Base-by-base conservation (phyloP, 2,329 filamentous ascomycete species). In the Metarhizium sp. region DNA sequence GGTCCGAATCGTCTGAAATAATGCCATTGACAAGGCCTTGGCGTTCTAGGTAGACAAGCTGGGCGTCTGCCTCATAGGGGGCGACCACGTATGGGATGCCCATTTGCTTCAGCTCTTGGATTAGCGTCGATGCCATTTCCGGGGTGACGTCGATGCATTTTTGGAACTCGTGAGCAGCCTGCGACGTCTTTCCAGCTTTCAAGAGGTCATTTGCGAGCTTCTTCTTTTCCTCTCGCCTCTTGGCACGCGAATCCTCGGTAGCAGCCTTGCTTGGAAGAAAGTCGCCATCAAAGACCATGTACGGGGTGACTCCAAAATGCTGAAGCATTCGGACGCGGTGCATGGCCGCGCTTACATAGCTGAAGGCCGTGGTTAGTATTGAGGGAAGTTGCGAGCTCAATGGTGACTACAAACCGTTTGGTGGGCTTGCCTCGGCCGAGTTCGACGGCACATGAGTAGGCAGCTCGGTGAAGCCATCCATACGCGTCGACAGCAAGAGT, bases 21-120 rank as follows among this genome's bases (percentile, higher is more conserved):
- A 99, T 95, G 30, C 90, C 95, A 62, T 86, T 76, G 62, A 96
- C 87, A 52, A 92, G 75, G 1, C 92, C 92, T 57, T 90, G 82
- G 51, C 85, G 85, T 71, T 99, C 94, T 42, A 99, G 79, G 67
- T 97, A 99, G 30, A 91, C 92, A 63, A 99, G 79, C 70, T 99
- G 92, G n/a, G 92, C 87, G 70, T 99, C 94, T 50, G 94, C 94
- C 75, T 99, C 94, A 71, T 96, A 99, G 0, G 94, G 94, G 1
- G 94, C 94, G 18, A 99, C 95, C 55, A 99, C 79, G 67, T 96
- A 97, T 56, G 90, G 81, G 16, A 99, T 80, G 43, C 84, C 79
- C 64, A 86, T 75, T 64, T 83, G 82, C 73, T 95, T 96, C 64
- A 97, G 78, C 68, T 95, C 90, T 62, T 96, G 91, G 57, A 99